Evolutionary conservation across 139 green algal species (phyloP).

Genomic region (Picochlorum costavermella): DNA sequence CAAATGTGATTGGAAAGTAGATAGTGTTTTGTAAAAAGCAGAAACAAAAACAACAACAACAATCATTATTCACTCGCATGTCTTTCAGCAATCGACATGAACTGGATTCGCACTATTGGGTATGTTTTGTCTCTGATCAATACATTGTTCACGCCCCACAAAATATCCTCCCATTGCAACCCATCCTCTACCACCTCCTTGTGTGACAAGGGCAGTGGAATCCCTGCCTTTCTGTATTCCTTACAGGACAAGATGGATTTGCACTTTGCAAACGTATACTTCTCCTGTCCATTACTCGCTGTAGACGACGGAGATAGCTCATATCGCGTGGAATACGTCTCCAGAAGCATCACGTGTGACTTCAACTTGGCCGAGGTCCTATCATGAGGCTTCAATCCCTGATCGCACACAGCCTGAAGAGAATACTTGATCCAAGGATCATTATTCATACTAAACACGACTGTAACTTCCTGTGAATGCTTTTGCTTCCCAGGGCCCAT

Average conservation of each 20-base stretch:
- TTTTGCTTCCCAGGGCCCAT: slow-evolving; percentile 13
- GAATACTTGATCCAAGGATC: slow-evolving; percentile 97
- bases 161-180: slow-evolving; percentile 66
- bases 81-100: slow-evolving; percentile 31
- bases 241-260: slow-evolving; percentile 38
- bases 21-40: neutral
- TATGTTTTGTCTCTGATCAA: slow-evolving; percentile 44
- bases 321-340: slow-evolving; percentile 40
- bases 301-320: neutral
- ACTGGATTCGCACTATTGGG: slow-evolving; percentile 57
- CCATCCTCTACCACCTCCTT: slow-evolving; percentile 43
- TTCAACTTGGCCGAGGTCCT: slow-evolving; percentile 83
- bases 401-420: slow-evolving; percentile 71
- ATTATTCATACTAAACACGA: slow-evolving; percentile 94
- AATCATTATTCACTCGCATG: neutral
- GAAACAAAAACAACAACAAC: neutral
- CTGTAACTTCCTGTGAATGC: slow-evolving; percentile 65
- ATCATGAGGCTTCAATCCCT: slow-evolving; percentile 72
- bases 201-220: slow-evolving; percentile 52
- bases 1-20: slow-evolving; percentile 35
- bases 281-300: slow-evolving; percentile 24
- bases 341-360: slow-evolving; percentile 73
- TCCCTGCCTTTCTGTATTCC: slow-evolving; percentile 36
- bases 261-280: slow-evolving; percentile 48
- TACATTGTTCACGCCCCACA: slow-evolving; percentile 53